Evolutionary conservation across 306 rosid genomes (phyloP).

Genomic region (Senna siamea): DNA sequence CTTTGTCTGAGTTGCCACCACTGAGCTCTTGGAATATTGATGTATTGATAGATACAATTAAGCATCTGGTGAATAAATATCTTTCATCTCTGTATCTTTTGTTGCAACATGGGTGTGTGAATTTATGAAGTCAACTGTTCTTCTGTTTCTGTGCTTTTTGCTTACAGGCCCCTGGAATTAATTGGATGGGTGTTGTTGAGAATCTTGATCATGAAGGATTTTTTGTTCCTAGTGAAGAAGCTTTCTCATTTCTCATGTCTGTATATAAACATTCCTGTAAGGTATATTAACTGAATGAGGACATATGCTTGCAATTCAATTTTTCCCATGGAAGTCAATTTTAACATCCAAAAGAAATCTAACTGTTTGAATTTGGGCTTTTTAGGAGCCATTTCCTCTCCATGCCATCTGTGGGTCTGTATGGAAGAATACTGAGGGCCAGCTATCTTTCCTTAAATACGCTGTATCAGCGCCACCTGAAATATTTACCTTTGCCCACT

Average conservation of each 20-base stretch:
- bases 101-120: constrained; percentile 16
- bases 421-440: constrained; percentile 98
- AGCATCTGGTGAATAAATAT: constrained; percentile 66
- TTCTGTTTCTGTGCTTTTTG: constrained; percentile 25
- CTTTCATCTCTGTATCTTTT: constrained; percentile 1
- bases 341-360: constrained; percentile 21
- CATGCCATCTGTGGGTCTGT: constrained; percentile 89
- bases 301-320: neutral
- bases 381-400: constrained; percentile 95
- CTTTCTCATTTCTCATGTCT: constrained; percentile 88
- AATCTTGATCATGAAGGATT: constrained; percentile 95
- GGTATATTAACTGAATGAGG: constrained; percentile 55
- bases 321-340: constrained; percentile 27
- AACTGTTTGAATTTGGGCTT: constrained; percentile 39
- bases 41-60: constrained; percentile 80
- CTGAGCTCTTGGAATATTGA: constrained; percentile 91
- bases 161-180: constrained; percentile 81
- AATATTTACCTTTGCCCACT: constrained; percentile 81
- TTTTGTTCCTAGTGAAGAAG: constrained; percentile 87
- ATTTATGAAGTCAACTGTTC: constrained; percentile 15
- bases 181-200: constrained; percentile 83
- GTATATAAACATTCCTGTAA: constrained; percentile 69
- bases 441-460: constrained; percentile 86
- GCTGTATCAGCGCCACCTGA: constrained; percentile 87
- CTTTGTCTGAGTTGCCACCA: constrained; percentile 68